A percentile compares a stretch with the other conserved stretches of the same genome.
phyloP scores from a whole-genome alignment of 2,329 filamentous ascomycete species.

The Fusarium beomiforme region DNA sequence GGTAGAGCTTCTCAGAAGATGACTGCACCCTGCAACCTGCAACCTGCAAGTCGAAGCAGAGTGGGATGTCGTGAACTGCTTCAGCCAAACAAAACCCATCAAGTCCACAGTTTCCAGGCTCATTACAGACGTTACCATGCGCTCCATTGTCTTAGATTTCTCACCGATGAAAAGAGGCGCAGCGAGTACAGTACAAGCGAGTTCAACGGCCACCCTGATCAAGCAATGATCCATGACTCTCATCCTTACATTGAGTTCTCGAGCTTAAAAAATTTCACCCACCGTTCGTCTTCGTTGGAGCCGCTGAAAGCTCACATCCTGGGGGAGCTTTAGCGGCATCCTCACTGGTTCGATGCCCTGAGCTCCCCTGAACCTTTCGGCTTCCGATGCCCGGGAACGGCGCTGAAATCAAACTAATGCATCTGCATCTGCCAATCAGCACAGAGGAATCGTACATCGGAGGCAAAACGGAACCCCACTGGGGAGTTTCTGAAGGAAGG shows the following conservation, averaged over 20 bases:
- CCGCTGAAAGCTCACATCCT: conserved; percentile 8
- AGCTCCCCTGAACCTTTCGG: conserved; percentile 27
- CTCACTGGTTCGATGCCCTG: conserved; percentile 21
- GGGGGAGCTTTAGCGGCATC: conserved; percentile 5
- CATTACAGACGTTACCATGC: background rate
- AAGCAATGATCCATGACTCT: conserved; percentile 20
- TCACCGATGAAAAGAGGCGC: conserved; percentile 14
- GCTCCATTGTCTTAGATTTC: background rate
- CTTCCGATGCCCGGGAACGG: conserved; percentile 43
- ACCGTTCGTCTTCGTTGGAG: background rate
- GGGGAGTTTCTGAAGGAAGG: conserved; percentile 20
- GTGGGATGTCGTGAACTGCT: conserved; percentile 25
- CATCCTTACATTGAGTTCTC: conserved; percentile 11
- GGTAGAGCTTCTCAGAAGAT: conserved; percentile 2
- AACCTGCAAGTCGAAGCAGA: background rate
- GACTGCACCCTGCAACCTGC: conserved; percentile 12
- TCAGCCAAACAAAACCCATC: conserved; percentile 24
- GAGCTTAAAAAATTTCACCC: conserved; percentile 8
- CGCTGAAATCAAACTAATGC: conserved; percentile 21
- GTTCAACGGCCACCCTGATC: conserved; percentile 2
- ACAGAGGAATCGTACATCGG: conserved; percentile 19
- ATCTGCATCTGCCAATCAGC: conserved; percentile 30
- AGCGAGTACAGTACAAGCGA: background rate
- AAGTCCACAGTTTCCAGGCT: conserved; percentile 8
- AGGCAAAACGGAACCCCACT: conserved; percentile 39